Percentiles rank a stretch among this genome's conserved stretches.
Evolutionary conservation across 192 early-diverging fungal genomes (phyloP).

Genomic region (Umbelopsis isabellina): DNA sequence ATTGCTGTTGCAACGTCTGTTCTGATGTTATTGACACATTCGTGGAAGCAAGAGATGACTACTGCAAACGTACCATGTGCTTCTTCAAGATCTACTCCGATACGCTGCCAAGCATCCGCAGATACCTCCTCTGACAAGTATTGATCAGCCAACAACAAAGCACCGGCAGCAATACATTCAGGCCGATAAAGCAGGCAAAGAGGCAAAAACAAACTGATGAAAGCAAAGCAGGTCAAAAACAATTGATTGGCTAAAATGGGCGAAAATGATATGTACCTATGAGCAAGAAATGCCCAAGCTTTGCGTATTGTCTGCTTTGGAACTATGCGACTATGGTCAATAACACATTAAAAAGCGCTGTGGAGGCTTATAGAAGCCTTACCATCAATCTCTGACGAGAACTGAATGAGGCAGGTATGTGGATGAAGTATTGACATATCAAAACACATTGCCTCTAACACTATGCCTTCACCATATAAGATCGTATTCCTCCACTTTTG

Average conservation of each 20-base stretch:
- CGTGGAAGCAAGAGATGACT: too few species aligned
- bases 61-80: conserved; percentile 26
- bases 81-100: conserved; percentile 32
- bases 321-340: conserved; percentile 16
- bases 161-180: conserved; percentile 46
- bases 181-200: conserved; percentile 51
- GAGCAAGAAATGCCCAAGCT: conserved; percentile 58
- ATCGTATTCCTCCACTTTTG: conserved; percentile 60
- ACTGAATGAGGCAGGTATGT: conserved; percentile 51
- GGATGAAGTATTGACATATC: conserved; percentile 72
- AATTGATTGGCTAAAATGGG: neutral
- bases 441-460: conserved; percentile 72
- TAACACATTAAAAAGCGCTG: neutral
- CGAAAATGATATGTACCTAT: conserved; percentile 33
- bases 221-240: neutral
- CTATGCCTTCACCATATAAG: conserved; percentile 55
- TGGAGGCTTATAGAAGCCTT: neutral
- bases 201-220: conserved; percentile 44
- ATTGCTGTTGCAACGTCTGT: conserved; percentile 7
- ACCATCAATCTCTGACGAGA: conserved; percentile 30
- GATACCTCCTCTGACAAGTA: conserved; percentile 1
- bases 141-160: conserved; percentile 44
- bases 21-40: too few species aligned
- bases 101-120: conserved; percentile 16
- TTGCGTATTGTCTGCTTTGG: conserved; percentile 39